phyloP scores from a whole-genome alignment of 164 flowering plant species.

The Annona squamosa region DNA sequence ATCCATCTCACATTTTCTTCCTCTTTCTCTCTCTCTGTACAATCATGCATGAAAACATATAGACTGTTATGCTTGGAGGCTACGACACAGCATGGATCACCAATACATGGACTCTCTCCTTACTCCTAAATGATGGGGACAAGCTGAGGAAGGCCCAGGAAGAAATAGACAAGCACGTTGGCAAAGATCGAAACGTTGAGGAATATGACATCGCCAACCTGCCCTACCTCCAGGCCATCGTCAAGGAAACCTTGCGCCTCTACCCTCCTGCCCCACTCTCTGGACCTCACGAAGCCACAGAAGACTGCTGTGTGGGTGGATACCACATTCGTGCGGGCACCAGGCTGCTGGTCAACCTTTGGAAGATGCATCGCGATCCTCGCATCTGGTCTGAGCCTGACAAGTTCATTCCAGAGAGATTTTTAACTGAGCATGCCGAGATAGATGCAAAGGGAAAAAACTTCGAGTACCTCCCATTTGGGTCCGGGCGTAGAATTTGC shows the following conservation, averaged over 20 bases:
- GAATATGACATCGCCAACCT: conserved; percentile 4
- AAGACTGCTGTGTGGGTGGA: conserved; percentile 11
- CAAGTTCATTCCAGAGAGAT: background rate
- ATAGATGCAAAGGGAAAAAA: background rate
- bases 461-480: conserved; percentile 15
- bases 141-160: background rate
- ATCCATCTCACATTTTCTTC: background rate
- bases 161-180: conserved; percentile 23
- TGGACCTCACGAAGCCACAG: conserved; percentile 8
- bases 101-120: conserved; percentile 25
- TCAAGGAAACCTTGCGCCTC: background rate
- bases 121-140: conserved; percentile 28
- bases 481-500: conserved; percentile 9
- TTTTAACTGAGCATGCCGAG: background rate
- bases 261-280: conserved; percentile 5
- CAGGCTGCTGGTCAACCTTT: background rate
- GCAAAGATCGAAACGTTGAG: conserved; percentile 19
- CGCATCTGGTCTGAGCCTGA: background rate
- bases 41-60: background rate
- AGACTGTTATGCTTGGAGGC: conserved; percentile 1
- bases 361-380: conserved; percentile 2
- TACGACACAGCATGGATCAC: conserved; percentile 17
- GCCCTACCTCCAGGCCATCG: background rate
- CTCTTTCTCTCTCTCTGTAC: background rate
- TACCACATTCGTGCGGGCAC: conserved; percentile 11